Percentiles rank a stretch among this genome's conserved stretches.
Conservation (phyloP, 2,329 filamentous ascomycete genomes). For the Nemania abortiva region DNA sequence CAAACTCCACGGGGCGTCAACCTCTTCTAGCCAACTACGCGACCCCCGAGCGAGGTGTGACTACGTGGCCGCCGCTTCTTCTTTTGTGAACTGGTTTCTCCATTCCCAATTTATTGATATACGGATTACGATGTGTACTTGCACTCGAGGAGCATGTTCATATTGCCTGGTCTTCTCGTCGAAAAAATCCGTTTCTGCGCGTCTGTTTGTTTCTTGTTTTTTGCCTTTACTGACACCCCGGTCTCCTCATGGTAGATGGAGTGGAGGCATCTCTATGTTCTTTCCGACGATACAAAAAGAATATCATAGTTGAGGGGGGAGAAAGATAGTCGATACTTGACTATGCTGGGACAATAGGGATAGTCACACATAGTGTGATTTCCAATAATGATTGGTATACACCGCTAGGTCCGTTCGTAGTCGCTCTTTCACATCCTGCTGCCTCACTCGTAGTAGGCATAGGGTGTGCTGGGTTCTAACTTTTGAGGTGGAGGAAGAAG, state of each 20-base stretch:
- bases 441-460: conserved; percentile 32
- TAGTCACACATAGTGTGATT: conserved; percentile 23
- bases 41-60: conserved; percentile 22
- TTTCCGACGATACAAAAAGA: conserved; percentile 48
- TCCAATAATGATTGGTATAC: conserved; percentile 42
- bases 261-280: conserved; percentile 46
- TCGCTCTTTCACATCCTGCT: conserved; percentile 37
- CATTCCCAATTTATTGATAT: conserved; percentile 36
- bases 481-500: conserved; percentile 39
- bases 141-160: conserved; percentile 47
- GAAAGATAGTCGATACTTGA: conserved; percentile 24
- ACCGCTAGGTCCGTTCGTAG: conserved; percentile 38
- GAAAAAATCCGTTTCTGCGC: conserved; percentile 44
- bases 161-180: conserved; percentile 47
- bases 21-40: conserved; percentile 26
- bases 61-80: conserved; percentile 29
- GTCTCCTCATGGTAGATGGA: conserved; percentile 53
- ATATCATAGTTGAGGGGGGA: conserved; percentile 38
- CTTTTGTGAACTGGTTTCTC: conserved; percentile 44
- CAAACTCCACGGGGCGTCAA: conserved; percentile 9
- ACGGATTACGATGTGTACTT: conserved; percentile 43
- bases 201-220: conserved; percentile 47
- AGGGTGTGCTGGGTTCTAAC: conserved; percentile 42
- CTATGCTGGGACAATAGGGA: conserved; percentile 36
- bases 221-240: conserved; percentile 47